A percentile compares a stretch with the other conserved stretches of the same genome.
Conservation (phyloP, 257 asterid species). For the Hygrophila difformis region DNA sequence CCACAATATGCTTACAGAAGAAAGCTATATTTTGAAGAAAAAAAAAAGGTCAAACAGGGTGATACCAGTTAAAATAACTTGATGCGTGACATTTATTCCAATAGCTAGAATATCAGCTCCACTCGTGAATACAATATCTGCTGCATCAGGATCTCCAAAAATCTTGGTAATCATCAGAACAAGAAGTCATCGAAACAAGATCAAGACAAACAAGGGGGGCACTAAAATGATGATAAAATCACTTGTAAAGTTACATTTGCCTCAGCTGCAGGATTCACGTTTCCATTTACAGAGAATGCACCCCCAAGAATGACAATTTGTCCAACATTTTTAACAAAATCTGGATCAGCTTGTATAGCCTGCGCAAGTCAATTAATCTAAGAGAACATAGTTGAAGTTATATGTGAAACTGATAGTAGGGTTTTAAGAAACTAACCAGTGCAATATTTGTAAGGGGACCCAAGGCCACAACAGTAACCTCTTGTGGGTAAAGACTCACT, state of each 20-base stretch:
- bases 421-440: conserved; percentile 42
- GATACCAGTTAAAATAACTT: conserved; percentile 83
- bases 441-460: conserved; percentile 97
- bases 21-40: background rate
- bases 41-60: background rate
- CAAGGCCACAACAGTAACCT: conserved; percentile 90
- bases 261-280: conserved; percentile 97
- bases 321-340: conserved; percentile 56
- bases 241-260: conserved; percentile 68
- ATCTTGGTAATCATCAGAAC: conserved; percentile 38
- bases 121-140: conserved; percentile 91
- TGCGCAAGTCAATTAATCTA: conserved; percentile 25
- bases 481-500: conserved; percentile 64
- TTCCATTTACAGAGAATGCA: conserved; percentile 92
- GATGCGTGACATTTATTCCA: conserved; percentile 92
- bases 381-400: conserved; percentile 6
- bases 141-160: conserved; percentile 98
- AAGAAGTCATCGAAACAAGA: conserved; percentile 13
- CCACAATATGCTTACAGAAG: background rate
- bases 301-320: conserved; percentile 96
- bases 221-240: conserved; percentile 4
- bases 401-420: conserved; percentile 7
- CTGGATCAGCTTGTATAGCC: conserved; percentile 92
- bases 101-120: conserved; percentile 96
- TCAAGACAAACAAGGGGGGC: conserved; percentile 3